Percentiles rank a stretch among this genome's conserved stretches.
These are phyloP conservation scores for Gaeumannomyces sp. DNA, from an alignment of 2,329 filamentous ascomycete species.

Conservation along the genomic window DNA sequence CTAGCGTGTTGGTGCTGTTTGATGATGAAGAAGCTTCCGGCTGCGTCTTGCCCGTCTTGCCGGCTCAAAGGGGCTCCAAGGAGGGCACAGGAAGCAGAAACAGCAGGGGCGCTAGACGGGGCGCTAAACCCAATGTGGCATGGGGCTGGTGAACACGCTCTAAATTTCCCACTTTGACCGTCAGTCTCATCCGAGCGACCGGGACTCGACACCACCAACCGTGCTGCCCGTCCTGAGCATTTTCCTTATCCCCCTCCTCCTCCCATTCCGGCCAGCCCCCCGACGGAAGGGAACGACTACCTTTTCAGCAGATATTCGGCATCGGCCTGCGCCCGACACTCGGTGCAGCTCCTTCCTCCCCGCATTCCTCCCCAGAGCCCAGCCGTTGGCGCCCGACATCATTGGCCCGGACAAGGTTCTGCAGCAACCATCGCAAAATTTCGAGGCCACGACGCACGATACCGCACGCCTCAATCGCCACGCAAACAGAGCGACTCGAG, in stretches of 20 bases:
- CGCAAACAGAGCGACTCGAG: conserved; percentile 16
- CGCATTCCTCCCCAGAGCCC: neutral
- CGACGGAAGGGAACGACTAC: neutral
- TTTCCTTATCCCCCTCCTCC: neutral
- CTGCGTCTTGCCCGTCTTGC: no score
- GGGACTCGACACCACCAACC: neutral
- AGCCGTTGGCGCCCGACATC: neutral
- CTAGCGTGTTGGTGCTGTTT: no score
- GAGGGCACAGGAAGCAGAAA: neutral
- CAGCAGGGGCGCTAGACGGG: neutral
- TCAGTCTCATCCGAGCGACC: conserved; percentile 1
- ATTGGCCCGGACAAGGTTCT: neutral
- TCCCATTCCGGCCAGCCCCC: neutral
- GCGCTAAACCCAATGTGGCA: conserved; percentile 9
- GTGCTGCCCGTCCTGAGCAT: neutral
- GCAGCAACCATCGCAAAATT: conserved; percentile 6
- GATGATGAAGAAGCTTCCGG: no score
- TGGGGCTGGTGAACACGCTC: conserved; percentile 7
- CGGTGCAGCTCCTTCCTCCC: neutral
- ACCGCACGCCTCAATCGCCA: neutral
- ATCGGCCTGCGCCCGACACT: neutral
- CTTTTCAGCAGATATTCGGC: neutral
- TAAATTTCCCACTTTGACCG: conserved; percentile 1
- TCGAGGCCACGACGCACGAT: conserved; percentile 6
- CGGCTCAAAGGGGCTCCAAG: neutral